These are phyloP conservation scores for Beauveria caledonica DNA, from an alignment of 2,329 filamentous ascomycete genomes.

Conservation along the genomic window DNA sequence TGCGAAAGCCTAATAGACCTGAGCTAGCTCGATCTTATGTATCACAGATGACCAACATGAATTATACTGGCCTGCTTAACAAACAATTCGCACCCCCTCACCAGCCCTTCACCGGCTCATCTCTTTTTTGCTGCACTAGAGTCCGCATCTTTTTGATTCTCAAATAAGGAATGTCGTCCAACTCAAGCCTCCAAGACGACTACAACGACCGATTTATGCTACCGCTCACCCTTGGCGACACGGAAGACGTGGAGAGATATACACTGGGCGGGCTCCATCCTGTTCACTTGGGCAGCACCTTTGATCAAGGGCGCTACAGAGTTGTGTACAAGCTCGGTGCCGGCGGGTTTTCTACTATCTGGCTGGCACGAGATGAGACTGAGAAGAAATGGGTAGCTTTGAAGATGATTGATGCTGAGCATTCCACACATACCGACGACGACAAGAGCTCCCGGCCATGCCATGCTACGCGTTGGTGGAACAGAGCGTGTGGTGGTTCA, in stretches of 20 bases:
- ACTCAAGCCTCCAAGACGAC: not conserved
- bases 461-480: not conserved
- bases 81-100: too few species aligned
- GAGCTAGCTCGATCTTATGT: too few species aligned
- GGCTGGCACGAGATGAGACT: conserved; percentile 29
- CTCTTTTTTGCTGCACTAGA: too few species aligned
- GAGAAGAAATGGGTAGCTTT: conserved; percentile 16
- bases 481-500: conserved; percentile 8
- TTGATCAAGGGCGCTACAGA: conserved; percentile 29
- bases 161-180: not conserved
- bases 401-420: conserved; percentile 17
- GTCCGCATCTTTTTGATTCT: too few species aligned
- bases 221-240: not conserved
- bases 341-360: conserved; percentile 35
- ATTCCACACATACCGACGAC: conserved; percentile 10
- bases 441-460: not conserved
- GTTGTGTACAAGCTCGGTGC: conserved; percentile 34
- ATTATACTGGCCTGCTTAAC: too few species aligned
- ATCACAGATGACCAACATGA: too few species aligned
- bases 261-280: conserved; percentile 33
- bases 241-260: conserved; percentile 20
- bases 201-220: not conserved
- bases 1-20: too few species aligned
- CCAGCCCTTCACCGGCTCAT: too few species aligned
- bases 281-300: conserved; percentile 30